Base-by-base conservation (phyloP, 192 early-diverging fungal species). In the Coemansia sp. region DNA sequence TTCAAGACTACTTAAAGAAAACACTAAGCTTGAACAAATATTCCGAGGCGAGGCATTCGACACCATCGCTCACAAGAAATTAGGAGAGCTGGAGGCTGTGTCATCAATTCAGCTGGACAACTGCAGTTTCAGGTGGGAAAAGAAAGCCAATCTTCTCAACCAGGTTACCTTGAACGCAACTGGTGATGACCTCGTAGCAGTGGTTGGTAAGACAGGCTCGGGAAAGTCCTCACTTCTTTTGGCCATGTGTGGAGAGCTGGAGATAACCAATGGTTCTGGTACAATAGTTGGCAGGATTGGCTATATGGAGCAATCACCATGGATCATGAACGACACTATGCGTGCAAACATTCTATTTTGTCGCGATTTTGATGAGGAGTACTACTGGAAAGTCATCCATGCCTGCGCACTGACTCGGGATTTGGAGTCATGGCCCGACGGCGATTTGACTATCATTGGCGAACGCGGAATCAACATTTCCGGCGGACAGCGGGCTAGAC, bases 181-280 rank as follows among this genome's bases (percentile, higher is more conserved):
- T 69, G 66, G 80, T 57, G 78, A 88, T 40, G 44, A 80, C 3
- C 85, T 96, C 6, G 88, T 90, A 0, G 93, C 91, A 0, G 73
- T 96, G 34, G 89, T 94, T 16, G 95, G 95, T 1, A 75, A 87
- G 1, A 91, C 94, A 15, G 95, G 92, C 11, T 80, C 85, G 27
- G 94, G 94, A 53, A 96, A 96, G 66, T 90, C 89, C 0, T 90
- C 92, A 0, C 77, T 96, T 7, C 72, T 96, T 1, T 89, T 87
- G 46, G 89, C 92, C 12, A 71, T 96, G 44, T 83, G 95, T 22
- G 90, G 94, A 12, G 93, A 95, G 68, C 90, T 92, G 84, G 87
- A 80, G 57, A 79, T 83, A 36, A 62, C 68, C 5, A 41, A 62
- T 24, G 68, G 68, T 3, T 7, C 68, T n/a, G 85, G 92, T 5